phyloP scores from a whole-genome alignment of 768 basidiomycete species.

The Hygrophorus pudorinus region DNA sequence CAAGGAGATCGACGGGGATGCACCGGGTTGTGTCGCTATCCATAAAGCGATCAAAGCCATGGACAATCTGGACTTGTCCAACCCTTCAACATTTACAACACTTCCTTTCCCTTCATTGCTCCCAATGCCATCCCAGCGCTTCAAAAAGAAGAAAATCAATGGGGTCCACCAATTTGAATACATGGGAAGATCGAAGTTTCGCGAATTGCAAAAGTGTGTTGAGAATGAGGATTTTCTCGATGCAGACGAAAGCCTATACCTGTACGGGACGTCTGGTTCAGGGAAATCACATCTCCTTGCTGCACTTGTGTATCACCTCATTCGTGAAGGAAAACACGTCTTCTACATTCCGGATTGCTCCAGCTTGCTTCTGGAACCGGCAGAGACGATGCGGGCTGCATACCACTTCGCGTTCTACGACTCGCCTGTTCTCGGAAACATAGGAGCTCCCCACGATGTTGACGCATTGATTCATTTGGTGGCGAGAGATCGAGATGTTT shows the following conservation, averaged over 20 bases:
- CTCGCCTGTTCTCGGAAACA: conserved; percentile 5
- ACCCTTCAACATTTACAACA: conserved; percentile 9
- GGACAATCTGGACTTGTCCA: conserved; percentile 8
- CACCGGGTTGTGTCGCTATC: too few species aligned
- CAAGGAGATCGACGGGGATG: too few species aligned
- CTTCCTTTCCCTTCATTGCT: conserved; percentile 11
- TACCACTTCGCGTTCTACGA: conserved; percentile 7
- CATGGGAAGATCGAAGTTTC: conserved; percentile 10
- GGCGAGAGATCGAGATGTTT: conserved; percentile 6
- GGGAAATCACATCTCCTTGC: conserved; percentile 13
- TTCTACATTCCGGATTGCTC: conserved; percentile 10
- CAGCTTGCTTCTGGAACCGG: conserved; percentile 4
- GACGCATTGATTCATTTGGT: conserved; percentile 5
- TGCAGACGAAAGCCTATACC: conserved; percentile 5
- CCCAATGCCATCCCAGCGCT: conserved; percentile 6
- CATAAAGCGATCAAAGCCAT: conserved; percentile 10
- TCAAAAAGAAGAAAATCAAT: conserved; percentile 4
- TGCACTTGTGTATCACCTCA: conserved; percentile 8
- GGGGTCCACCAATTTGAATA: conserved; percentile 8
- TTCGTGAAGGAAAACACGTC: conserved; percentile 10
- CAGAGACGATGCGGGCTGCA: conserved; percentile 6
- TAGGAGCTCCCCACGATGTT: conserved; percentile 3
- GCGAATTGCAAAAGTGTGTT: conserved; percentile 4
- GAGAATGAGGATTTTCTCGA: conserved; percentile 4
- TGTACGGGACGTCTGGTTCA: conserved; percentile 9